Evolutionary conservation across 257 asterid species (phyloP), one percentile per base, ranked within the genome.

Genomic region (Cinchona pubescens): DNA sequence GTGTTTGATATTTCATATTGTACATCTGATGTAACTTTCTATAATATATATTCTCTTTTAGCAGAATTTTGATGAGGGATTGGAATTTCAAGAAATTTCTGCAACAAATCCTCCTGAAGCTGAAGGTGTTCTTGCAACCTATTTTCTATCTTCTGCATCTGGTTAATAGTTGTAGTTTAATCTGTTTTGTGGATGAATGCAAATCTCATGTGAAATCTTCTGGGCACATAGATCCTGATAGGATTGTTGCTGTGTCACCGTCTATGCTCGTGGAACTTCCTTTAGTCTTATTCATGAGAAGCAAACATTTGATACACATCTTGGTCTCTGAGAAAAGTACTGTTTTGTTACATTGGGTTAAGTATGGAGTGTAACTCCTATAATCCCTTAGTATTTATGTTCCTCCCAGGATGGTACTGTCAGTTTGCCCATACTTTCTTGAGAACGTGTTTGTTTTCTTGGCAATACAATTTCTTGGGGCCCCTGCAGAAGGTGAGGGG

Each of bases 91-190:
- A 67, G 91, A 81, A 78, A 71, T 66, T 75, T 67, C 69, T 38
- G 82, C 75, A 29, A 82, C 73, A 23, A 74, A 79, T 79, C 82
- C 82, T 80, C 30, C 29, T 67, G 77, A 73, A 68, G 82, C 68
- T 73, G 92, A 89, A 91, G 98, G 99, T 91, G 53, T 56, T 79
- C 72, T n/a, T 65, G 16, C 35, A 61, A 53, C 4, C 67, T 53
- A 74, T 74, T 46, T 58, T 27, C 32, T 73, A 55, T 45, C 9
- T 59, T 61, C 73, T 77, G 74, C 71, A 69, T 69, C 61, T 72
- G 14, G 70, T 55, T 76, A 25, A 40, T 66, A 2, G 49, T 71
- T 25, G 51, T 18, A 48, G 29, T 70, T 9, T 35, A 16, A 7
- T 75, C 42, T 55, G 27, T 42, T 3, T 19, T n/a, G 9, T 3